phyloP scores from a whole-genome alignment of 2,329 filamentous ascomycete species.

The Stagonosporopsis vannaccii region DNA sequence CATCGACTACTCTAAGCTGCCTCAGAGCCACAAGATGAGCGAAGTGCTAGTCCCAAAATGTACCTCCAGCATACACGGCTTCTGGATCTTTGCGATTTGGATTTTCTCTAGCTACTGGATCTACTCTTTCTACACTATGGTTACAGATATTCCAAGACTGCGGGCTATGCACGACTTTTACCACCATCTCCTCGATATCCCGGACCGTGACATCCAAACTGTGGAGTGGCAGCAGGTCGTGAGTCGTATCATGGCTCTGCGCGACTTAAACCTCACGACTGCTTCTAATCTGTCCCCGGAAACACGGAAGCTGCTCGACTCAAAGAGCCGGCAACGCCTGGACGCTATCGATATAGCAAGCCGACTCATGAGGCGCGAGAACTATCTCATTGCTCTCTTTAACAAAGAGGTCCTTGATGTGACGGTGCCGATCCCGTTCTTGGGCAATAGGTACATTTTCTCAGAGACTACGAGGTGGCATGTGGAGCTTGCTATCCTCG shows the following conservation, averaged over 20 bases:
- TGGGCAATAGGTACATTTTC: conserved; percentile 80
- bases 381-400: conserved; percentile 95
- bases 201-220: conserved; percentile 87
- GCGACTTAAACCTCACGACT: conserved; percentile 89
- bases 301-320: conserved; percentile 71
- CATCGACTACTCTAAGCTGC: conserved; percentile 78
- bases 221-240: conserved; percentile 95
- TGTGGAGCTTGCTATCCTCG: conserved; percentile 85
- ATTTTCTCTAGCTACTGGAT: conserved; percentile 86
- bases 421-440: conserved; percentile 82
- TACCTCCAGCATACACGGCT: conserved; percentile 74
- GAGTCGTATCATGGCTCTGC: conserved; percentile 79
- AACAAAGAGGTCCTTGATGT: conserved; percentile 96
- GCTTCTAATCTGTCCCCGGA: conserved; percentile 66
- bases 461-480: conserved; percentile 93
- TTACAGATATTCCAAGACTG: conserved; percentile 76
- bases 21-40: conserved; percentile 67
- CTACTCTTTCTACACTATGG: conserved; percentile 76
- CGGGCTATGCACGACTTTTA: conserved; percentile 86
- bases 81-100: conserved; percentile 83
- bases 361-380: conserved; percentile 92
- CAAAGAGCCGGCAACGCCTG: conserved; percentile 89
- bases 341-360: conserved; percentile 98
- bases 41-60: conserved; percentile 76
- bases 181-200: conserved; percentile 80